Evolutionary conservation across 2,329 filamentous ascomycete species (phyloP), one percentile per base, ranked within the genome.

Genomic region (Penicillium sp.): DNA sequence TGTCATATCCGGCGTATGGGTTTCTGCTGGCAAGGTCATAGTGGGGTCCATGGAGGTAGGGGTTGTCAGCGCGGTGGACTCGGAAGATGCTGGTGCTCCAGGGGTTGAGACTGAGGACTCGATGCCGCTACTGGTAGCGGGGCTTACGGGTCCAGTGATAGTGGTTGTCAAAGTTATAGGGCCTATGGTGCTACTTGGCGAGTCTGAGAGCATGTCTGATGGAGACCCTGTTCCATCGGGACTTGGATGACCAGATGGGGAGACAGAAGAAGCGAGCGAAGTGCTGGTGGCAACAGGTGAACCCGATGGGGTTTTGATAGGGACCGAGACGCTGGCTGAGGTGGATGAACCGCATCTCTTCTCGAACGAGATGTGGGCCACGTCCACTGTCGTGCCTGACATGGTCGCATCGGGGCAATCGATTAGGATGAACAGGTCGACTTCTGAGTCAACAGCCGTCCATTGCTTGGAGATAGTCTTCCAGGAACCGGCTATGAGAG

Each of bases 1-100:
- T 3, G 62, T 63, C 29, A 54, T 37, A 8, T 54, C 46, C 6
- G 46, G 49, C 25, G 39, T 15, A 27, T n/a, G 18, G 12, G 42
- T 45, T 35, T 8, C 35, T 6, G 21, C 34, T 21, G 41, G 34
- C 23, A 32, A 44, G 10, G 38, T 38, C n/a, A 12, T 23, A 15
- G 49, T 38, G 9, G 40, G 38, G 6, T n/a, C n/a, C 8, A n/a
- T n/a, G 23, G 23, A 23, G 23, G 4, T 4, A 23, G 23, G n/a
- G n/a, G 40, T 37, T 29, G 38, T 41, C 5, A 12, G 15, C 1
- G 21, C 18, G 23, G 21, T 42, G n/a, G 48, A 27, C 31, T 42
- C 38, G 12, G 15, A 27, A 8, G 18, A 32, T 34, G 29, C 29
- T 42, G 48, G 6, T 35, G 10, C 32, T 18, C 16, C 32, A 9